Percentiles rank a stretch among this genome's conserved stretches.
Conservation (phyloP, 208 protist species). For the Acanthamoeba culbertsoni region DNA sequence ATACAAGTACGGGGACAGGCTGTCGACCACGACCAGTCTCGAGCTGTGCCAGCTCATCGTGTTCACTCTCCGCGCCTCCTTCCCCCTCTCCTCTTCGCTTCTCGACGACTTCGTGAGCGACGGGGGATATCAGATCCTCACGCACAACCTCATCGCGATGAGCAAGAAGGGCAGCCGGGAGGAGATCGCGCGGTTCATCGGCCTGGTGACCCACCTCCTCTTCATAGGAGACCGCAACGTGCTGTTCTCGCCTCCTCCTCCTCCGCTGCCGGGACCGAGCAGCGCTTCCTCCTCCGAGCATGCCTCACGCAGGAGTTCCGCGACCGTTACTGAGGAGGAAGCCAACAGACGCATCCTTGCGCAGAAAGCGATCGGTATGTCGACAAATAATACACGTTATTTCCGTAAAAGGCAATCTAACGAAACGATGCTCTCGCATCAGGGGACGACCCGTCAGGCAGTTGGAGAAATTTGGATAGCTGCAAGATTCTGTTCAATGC, state of each 20-base stretch:
- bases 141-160: not conserved
- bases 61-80: not conserved
- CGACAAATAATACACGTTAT: no score
- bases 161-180: not conserved
- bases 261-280: not conserved
- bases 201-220: constrained; percentile 1
- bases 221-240: constrained; percentile 25
- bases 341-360: not conserved
- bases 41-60: constrained; percentile 41
- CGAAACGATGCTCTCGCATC: no score
- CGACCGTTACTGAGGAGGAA: not conserved
- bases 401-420: no score
- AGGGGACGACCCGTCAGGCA: not conserved
- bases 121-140: constrained; percentile 43
- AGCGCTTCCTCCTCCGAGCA: not conserved
- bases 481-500: constrained; percentile 39
- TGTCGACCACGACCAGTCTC: not conserved
- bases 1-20: not conserved
- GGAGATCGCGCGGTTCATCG: constrained; percentile 35
- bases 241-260: not conserved
- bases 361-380: not conserved
- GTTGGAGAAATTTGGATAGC: constrained; percentile 18
- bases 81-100: not conserved
- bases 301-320: not conserved
- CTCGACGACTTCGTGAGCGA: constrained; percentile 32